Base-by-base conservation (phyloP, 306 rosid genomes). In the Cicer chorassanicum region DNA sequence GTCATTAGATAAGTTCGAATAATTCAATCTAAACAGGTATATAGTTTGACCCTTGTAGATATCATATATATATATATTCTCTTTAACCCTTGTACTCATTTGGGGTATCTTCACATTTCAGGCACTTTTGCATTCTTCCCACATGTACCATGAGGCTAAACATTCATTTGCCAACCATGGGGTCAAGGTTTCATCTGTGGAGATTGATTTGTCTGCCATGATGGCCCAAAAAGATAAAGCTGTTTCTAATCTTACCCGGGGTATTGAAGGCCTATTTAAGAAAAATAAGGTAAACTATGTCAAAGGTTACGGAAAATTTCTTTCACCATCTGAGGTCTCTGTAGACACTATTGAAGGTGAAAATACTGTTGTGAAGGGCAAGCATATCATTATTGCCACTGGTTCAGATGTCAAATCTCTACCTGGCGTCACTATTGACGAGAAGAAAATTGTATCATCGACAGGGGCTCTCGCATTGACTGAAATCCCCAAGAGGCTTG, bases 71-170 rank as follows among this genome's bases (percentile, higher is more conserved):
- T 61, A 18, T 39, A 9, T 66, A 18, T 67, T 66, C 73, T 48
- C 55, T 65, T 13, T 76, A 54, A 42, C 38, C 16, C 1, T 4
- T 77, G 7, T 39, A 45, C 77, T 80, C 55, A 76, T 76, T 68
- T 73, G 29, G 60, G 68, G 5, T 39, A 3, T 62, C 62, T 70
- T 4, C 18, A 34, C 76, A 14, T 60, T 72, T 57, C 88, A 95
- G 99, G 98, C 99, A 0, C 97, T 95, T 55, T 89, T 95, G 75
- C 99, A 95, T 81, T 95, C 99, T 73, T 89, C 99, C 18, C 99
- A 92, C 82, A 82, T 92, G 99, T 95, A 90, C 82, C 91, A 95
- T 77, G 99, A 95, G 87, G 99, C 99, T 55, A 83, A 80, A 84
- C 99, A 95, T 74, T 11, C 99, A 60, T 95, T 95, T 71, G 80